phyloP scores from a whole-genome alignment of 176 grass and related monocot species.

The Cenchrus americanus region DNA sequence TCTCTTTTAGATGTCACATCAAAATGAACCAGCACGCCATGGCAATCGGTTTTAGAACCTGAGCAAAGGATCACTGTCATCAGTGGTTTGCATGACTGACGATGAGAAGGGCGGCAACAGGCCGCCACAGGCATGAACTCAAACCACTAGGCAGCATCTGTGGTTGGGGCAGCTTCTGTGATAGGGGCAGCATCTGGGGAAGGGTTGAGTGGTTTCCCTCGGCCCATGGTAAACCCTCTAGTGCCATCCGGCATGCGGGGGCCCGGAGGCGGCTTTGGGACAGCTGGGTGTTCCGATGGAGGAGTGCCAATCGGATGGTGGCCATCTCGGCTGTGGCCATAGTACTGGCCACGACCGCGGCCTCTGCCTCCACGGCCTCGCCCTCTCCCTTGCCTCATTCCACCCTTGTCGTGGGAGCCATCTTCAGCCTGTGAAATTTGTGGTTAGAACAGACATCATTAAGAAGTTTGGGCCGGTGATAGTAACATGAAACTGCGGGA shows the following conservation, averaged over 20 bases:
- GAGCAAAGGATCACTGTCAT: not conserved
- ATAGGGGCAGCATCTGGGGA: not conserved
- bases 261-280: constrained; percentile 75
- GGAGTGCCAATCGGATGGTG: constrained; percentile 53
- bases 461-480: not conserved
- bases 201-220: constrained; percentile 62
- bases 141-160: constrained; percentile 17
- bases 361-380: constrained; percentile 59
- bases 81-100: not conserved
- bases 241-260: constrained; percentile 98
- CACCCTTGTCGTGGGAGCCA: constrained; percentile 49
- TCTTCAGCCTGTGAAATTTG: constrained; percentile 48
- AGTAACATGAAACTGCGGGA: not conserved
- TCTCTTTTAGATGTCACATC: constrained; percentile 21
- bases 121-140: not conserved
- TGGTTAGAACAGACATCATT: constrained; percentile 6
- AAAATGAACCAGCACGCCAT: constrained; percentile 48
- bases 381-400: constrained; percentile 54
- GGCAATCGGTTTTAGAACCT: constrained; percentile 2
- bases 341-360: constrained; percentile 50
- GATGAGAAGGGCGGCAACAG: not conserved
- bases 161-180: not conserved
- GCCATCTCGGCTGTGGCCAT: constrained; percentile 39
- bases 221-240: constrained; percentile 84
- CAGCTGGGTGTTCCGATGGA: constrained; percentile 56